These are phyloP conservation scores for Cryptosporidium baileyi DNA, from an alignment of 169 alveolate genomes.

Conservation along the genomic window DNA sequence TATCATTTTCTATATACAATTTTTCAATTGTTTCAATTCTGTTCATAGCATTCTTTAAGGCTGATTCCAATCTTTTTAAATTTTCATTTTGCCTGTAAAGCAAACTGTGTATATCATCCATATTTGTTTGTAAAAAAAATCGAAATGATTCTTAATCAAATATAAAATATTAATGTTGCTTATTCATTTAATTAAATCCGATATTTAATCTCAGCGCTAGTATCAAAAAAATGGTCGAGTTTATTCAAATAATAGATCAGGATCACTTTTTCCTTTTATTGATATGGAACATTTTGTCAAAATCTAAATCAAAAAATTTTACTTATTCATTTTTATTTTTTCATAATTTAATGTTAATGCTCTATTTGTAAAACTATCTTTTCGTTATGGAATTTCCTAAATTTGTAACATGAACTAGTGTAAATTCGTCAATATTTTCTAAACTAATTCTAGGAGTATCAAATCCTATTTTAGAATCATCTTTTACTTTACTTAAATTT, in stretches of 20 bases:
- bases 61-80: conserved; percentile 12
- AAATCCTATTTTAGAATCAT: neutral
- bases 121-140: neutral
- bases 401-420: conserved; percentile 64
- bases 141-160: too few relatives aligned
- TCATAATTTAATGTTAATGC: too few relatives aligned
- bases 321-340: neutral
- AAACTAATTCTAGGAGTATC: conserved; percentile 50
- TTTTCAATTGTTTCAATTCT: conserved; percentile 47
- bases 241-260: too few relatives aligned
- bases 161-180: neutral
- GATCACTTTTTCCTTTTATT: neutral
- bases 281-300: neutral
- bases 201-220: conserved; percentile 1
- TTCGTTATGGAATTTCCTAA: conserved; percentile 17
- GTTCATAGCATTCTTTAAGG: conserved; percentile 14
- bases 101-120: neutral
- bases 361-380: too few relatives aligned
- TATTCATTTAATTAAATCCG: neutral
- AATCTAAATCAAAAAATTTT: neutral
- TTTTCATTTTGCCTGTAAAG: conserved; percentile 30
- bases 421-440: conserved; percentile 64
- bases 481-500: neutral
- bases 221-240: neutral
- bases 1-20: neutral